phyloP scores from a whole-genome alignment of 371 early-diverging fungal species.

The Mortierella sp. region DNA sequence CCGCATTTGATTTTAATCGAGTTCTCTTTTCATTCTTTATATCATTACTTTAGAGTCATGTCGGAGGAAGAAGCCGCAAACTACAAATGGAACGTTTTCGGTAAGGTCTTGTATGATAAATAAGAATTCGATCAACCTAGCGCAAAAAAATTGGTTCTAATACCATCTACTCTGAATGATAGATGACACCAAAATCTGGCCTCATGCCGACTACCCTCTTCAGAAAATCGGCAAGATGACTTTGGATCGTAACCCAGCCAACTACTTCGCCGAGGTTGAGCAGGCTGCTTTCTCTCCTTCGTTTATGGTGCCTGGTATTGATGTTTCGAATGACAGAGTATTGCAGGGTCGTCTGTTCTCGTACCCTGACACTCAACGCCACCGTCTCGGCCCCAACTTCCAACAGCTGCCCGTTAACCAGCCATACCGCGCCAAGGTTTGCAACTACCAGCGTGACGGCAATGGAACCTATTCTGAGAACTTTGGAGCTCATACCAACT shows the following conservation, averaged over 20 bases:
- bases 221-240: constrained; percentile 79
- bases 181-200: constrained; percentile 87
- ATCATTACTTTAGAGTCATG: constrained; percentile 61
- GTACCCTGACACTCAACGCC: constrained; percentile 83
- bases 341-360: constrained; percentile 84
- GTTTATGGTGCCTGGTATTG: constrained; percentile 82
- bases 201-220: constrained; percentile 81
- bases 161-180: neutral
- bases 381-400: constrained; percentile 84
- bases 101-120: constrained; percentile 1
- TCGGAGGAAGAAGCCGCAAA: constrained; percentile 78
- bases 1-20: neutral
- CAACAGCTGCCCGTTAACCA: constrained; percentile 81
- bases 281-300: constrained; percentile 84
- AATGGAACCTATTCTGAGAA: constrained; percentile 62
- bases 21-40: neutral
- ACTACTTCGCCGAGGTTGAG: constrained; percentile 89
- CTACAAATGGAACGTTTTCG: constrained; percentile 84
- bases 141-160: neutral
- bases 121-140: neutral
- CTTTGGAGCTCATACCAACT: constrained; percentile 66
- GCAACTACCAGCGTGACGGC: constrained; percentile 82
- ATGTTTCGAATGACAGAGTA: constrained; percentile 77
- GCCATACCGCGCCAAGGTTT: constrained; percentile 63
- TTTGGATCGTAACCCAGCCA: constrained; percentile 81